A percentile compares a stretch with the other conserved stretches of the same genome.
phyloP scores from a whole-genome alignment of 371 early-diverging fungal genomes.

The Mortierella sp. region DNA sequence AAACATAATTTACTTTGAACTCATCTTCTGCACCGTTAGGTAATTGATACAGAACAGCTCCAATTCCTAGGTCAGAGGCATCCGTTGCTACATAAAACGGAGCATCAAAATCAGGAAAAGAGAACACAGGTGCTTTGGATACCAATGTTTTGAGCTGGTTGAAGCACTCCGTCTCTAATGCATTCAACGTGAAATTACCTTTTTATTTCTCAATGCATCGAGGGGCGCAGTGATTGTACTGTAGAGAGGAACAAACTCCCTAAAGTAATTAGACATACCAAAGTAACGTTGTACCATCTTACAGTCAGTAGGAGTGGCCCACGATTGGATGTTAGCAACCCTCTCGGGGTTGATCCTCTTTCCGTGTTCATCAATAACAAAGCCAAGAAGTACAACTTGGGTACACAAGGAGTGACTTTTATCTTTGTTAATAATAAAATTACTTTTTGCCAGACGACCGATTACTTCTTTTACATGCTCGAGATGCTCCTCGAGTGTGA shows the following conservation, averaged over 20 bases:
- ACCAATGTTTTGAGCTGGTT: background rate
- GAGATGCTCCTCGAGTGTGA: background rate
- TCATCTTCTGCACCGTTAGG: background rate
- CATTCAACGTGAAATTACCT: background rate
- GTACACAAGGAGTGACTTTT: constrained; percentile 11
- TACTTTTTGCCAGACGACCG: constrained; percentile 1
- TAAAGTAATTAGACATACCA: constrained; percentile 15
- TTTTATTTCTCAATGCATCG: background rate
- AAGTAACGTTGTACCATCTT: constrained; percentile 16
- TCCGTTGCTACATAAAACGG: constrained; percentile 12
- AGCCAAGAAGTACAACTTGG: background rate
- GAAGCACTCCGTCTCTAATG: background rate
- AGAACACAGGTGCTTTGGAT: constrained; percentile 4
- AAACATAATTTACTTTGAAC: constrained; percentile 2
- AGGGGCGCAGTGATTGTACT: constrained; percentile 6
- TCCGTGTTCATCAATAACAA: background rate
- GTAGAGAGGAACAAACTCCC: constrained; percentile 3
- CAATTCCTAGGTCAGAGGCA: constrained; percentile 14
- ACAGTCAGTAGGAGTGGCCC: constrained; percentile 7
- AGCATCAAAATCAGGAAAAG: constrained; percentile 14
- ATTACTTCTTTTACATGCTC: background rate
- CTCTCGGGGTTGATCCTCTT: constrained; percentile 8
- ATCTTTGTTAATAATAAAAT: constrained; percentile 18
- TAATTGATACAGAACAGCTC: constrained; percentile 4
- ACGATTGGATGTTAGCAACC: constrained; percentile 20